phyloP scores from a whole-genome alignment of 2,329 filamentous ascomycete species.

The Cercospora citrullina region DNA sequence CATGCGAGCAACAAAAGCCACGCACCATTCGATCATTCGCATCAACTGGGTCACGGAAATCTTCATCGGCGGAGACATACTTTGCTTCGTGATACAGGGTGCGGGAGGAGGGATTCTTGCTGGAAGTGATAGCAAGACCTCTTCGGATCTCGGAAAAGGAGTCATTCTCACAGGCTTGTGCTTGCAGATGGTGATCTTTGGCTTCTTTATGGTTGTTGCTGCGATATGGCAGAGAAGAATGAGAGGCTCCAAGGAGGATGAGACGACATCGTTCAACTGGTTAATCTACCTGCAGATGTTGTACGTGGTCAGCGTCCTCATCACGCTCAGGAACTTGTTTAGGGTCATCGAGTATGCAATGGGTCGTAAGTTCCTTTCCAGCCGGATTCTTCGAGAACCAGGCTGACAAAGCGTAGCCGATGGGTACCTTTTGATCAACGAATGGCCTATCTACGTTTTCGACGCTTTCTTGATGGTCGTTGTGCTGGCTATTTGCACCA shows the following conservation, averaged over 20 bases:
- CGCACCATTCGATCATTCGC: constrained; percentile 46
- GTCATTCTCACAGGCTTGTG: constrained; percentile 52
- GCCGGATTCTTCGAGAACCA: too few relatives aligned
- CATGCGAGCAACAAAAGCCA: constrained; percentile 45
- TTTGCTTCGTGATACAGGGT: constrained; percentile 50
- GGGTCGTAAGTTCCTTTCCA: constrained; percentile 43
- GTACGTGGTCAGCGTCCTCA: constrained; percentile 47
- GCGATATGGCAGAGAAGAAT: constrained; percentile 35
- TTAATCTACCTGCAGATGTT: constrained; percentile 45
- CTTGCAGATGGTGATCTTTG: constrained; percentile 54
- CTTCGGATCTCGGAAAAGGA: constrained; percentile 37
- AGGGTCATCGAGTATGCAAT: constrained; percentile 51
- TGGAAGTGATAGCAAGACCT: not conserved
- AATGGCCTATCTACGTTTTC: constrained; percentile 28
- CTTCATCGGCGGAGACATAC: constrained; percentile 51
- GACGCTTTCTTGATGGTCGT: constrained; percentile 18
- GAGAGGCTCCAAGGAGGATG: not conserved
- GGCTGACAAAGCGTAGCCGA: constrained; percentile 15
- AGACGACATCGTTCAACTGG: constrained; percentile 30
- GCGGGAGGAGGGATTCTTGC: constrained; percentile 3
- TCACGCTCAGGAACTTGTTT: constrained; percentile 52
- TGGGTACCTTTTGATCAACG: constrained; percentile 46
- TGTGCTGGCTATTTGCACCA: not conserved
- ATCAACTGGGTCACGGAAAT: constrained; percentile 49
- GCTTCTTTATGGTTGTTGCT: constrained; percentile 47